phyloP scores from a whole-genome alignment of 176 grass and related monocot genomes.

The Saccharum officinarum region DNA sequence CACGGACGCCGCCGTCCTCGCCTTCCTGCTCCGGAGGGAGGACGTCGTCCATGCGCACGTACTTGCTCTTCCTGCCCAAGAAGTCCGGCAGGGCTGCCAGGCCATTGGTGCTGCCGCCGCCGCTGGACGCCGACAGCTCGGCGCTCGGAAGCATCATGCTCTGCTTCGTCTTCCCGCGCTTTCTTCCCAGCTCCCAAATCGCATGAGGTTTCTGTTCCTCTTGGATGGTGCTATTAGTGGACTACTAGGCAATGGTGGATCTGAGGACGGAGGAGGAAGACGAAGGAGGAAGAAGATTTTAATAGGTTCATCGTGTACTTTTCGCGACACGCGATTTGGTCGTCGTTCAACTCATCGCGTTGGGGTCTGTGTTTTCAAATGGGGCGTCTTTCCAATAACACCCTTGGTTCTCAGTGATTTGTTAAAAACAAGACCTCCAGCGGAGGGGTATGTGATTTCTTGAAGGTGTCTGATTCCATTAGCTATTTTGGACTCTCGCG shows the following conservation, averaged over 20 bases:
- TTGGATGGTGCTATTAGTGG: not conserved
- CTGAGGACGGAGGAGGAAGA: constrained; percentile 12
- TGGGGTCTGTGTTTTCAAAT: constrained; percentile 19
- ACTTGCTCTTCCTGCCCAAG: constrained; percentile 41
- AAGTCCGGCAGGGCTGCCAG: not conserved
- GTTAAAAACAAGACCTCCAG: not conserved
- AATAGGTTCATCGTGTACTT: constrained; percentile 22
- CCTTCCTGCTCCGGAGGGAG: constrained; percentile 28
- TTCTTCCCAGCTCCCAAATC: not conserved
- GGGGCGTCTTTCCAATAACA: not conserved
- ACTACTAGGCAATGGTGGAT: constrained; percentile 9
- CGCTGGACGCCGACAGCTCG: not conserved
- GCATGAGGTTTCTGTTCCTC: not conserved
- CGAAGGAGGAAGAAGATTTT: not conserved
- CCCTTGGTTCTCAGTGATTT: not conserved
- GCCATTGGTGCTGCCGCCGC: not conserved
- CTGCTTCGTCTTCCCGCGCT: not conserved
- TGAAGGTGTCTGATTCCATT: too few relatives aligned
- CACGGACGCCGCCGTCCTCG: constrained; percentile 7
- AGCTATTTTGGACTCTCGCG: not conserved
- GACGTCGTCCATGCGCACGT: constrained; percentile 56
- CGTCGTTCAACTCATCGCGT: constrained; percentile 10
- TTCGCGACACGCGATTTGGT: constrained; percentile 20
- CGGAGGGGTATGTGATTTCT: not conserved
- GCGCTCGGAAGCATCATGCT: constrained; percentile 28